Evolutionary conservation across 345 rosid genomes (phyloP).

Genomic region (Ceriops tagal): DNA sequence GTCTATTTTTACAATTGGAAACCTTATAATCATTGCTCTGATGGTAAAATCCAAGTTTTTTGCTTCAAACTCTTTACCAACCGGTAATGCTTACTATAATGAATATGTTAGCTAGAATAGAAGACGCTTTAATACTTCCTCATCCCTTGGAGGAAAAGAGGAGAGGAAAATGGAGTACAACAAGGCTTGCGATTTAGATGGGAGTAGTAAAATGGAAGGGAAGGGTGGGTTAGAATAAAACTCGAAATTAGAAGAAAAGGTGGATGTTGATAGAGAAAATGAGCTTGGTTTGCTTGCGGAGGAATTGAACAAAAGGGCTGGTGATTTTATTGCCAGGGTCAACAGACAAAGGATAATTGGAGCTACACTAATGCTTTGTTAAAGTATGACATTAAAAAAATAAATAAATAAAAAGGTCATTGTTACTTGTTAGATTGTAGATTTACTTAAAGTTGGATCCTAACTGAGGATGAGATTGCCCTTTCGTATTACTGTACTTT

Average conservation of each 20-base stretch:
- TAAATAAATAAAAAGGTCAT: too few relatives aligned
- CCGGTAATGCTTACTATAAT: slow-evolving; percentile 22
- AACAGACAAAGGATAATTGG: slow-evolving; percentile 53
- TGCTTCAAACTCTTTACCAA: slow-evolving; percentile 27
- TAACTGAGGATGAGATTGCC: background rate
- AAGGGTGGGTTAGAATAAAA: slow-evolving; percentile 8
- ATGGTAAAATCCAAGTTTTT: slow-evolving; percentile 45
- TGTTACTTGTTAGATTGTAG: too few relatives aligned
- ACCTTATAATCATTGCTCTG: slow-evolving; percentile 48
- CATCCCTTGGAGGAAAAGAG: slow-evolving; percentile 6
- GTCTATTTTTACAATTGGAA: slow-evolving; percentile 47
- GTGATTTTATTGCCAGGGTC: slow-evolving; percentile 62
- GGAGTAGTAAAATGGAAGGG: slow-evolving; percentile 4
- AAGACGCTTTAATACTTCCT: slow-evolving; percentile 12
- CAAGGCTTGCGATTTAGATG: slow-evolving; percentile 10
- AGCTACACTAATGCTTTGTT: slow-evolving; percentile 18
- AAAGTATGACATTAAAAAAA: slow-evolving; percentile 15
- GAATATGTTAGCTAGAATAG: slow-evolving; percentile 35
- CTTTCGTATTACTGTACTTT: background rate
- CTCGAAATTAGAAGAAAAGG: slow-evolving; percentile 8
- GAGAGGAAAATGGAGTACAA: slow-evolving; percentile 12
- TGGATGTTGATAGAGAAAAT: slow-evolving; percentile 13
- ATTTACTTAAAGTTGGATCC: too few relatives aligned
- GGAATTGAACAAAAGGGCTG: slow-evolving; percentile 58
- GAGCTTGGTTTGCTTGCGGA: slow-evolving; percentile 32